Conservation (phyloP, 306 rosid genomes). For the Gastrolobium villosum region DNA sequence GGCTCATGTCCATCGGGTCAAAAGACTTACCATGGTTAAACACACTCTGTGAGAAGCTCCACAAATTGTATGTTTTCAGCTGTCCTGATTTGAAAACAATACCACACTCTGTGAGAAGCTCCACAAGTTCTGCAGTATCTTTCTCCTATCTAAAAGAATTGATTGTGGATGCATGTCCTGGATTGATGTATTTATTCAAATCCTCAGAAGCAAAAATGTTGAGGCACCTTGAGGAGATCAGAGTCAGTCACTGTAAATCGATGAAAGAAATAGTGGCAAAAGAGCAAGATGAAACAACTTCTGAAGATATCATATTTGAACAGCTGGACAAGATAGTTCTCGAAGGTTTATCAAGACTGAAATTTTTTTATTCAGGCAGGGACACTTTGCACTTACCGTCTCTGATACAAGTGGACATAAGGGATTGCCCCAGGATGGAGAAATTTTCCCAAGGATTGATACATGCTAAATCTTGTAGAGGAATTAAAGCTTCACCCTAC, state of each 20-base stretch:
- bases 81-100: constrained; percentile 19
- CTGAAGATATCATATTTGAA: constrained; percentile 5
- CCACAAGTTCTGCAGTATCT: neutral
- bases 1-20: constrained; percentile 1
- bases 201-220: constrained; percentile 1
- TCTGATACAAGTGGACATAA: neutral
- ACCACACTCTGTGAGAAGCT: neutral
- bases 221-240: neutral
- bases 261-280: neutral
- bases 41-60: neutral
- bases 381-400: neutral
- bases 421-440: constrained; percentile 3
- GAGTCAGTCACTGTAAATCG: neutral
- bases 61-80: accelerated
- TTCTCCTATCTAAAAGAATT: neutral
- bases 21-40: constrained; percentile 3
- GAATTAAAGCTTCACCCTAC: neutral
- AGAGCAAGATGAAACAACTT: neutral
- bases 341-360: neutral
- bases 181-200: constrained; percentile 34
- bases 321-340: neutral
- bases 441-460: neutral
- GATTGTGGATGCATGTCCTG: neutral
- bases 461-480: neutral
- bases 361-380: constrained; percentile 16